Conservation (phyloP, 1,139 yeast species). For the Pneumocystis sp. region DNA sequence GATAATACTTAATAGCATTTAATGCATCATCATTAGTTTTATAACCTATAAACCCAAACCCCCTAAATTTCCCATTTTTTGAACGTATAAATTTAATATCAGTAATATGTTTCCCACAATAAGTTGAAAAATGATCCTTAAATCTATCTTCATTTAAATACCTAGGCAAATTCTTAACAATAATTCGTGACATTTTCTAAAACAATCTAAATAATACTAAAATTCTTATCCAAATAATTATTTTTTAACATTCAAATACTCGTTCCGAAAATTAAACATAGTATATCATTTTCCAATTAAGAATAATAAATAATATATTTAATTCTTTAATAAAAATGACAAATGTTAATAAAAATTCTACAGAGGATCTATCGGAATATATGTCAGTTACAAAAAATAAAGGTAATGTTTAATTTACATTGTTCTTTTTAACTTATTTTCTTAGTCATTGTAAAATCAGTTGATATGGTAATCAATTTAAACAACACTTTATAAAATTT, state of each 20-base stretch:
- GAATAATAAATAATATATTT: not conserved
- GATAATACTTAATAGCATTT: slow-evolving; percentile 59
- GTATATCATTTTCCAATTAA: not conserved
- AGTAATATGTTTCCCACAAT: slow-evolving; percentile 37
- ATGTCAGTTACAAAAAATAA: not conserved
- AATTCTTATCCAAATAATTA: not conserved
- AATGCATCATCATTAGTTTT: slow-evolving; percentile 58
- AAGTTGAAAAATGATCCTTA: slow-evolving; percentile 51
- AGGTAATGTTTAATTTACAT: not conserved
- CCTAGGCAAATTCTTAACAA: slow-evolving; percentile 83
- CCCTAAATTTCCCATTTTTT: slow-evolving; percentile 64
- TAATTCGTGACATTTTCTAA: slow-evolving; percentile 43
- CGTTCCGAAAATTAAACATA: not conserved
- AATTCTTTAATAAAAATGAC: not conserved
- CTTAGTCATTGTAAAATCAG: slow-evolving; percentile 29
- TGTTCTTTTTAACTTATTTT: not conserved
- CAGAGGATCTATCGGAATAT: not conserved
- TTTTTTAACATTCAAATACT: not conserved
- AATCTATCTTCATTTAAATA: slow-evolving; percentile 67
- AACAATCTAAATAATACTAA: not conserved
- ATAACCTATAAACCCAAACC: slow-evolving; percentile 88
- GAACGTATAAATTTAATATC: slow-evolving; percentile 77
- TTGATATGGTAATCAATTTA: slow-evolving; percentile 28
- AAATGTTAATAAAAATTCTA: not conserved
- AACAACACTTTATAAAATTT: not conserved